A percentile compares a stretch with the other conserved stretches of the same genome.
phyloP scores from a whole-genome alignment of 139 green algal species.

The Chlorella sp. region DNA sequence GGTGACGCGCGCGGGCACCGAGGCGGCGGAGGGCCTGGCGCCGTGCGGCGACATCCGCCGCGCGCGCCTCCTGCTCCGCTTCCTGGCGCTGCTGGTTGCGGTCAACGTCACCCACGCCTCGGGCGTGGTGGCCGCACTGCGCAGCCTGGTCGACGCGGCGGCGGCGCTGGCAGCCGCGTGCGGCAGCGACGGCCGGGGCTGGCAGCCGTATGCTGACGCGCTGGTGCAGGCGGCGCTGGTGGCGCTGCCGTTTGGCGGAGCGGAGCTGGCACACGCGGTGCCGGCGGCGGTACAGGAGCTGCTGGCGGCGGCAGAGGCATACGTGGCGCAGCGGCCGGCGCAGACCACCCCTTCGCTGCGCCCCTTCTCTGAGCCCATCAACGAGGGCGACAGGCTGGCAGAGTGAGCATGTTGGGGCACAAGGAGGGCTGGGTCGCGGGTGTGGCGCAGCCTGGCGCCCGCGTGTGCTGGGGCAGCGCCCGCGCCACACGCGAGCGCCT shows the following conservation, averaged over 20 bases:
- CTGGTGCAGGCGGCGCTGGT: constrained; percentile 66
- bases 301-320: constrained; percentile 45
- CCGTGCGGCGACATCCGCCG: constrained; percentile 26
- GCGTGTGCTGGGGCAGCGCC: neutral
- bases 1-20: constrained; percentile 8
- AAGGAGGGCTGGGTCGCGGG: neutral
- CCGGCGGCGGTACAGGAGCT: constrained; percentile 36
- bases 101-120: constrained; percentile 54
- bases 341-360: constrained; percentile 37
- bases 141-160: constrained; percentile 51
- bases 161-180: constrained; percentile 1
- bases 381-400: constrained; percentile 36
- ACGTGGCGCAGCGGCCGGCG: constrained; percentile 58
- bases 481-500: neutral
- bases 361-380: constrained; percentile 48
- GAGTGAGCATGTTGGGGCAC: constrained; percentile 23
- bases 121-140: constrained; percentile 49
- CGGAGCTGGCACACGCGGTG: constrained; percentile 56
- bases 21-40: constrained; percentile 32
- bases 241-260: constrained; percentile 71
- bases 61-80: constrained; percentile 70
- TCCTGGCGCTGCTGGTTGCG: constrained; percentile 59
- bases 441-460: neutral
- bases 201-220: constrained; percentile 80
- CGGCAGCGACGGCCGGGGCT: constrained; percentile 42